Conservation (phyloP, 2,329 filamentous ascomycete genomes). For the Neocatenulostroma microsporum region DNA sequence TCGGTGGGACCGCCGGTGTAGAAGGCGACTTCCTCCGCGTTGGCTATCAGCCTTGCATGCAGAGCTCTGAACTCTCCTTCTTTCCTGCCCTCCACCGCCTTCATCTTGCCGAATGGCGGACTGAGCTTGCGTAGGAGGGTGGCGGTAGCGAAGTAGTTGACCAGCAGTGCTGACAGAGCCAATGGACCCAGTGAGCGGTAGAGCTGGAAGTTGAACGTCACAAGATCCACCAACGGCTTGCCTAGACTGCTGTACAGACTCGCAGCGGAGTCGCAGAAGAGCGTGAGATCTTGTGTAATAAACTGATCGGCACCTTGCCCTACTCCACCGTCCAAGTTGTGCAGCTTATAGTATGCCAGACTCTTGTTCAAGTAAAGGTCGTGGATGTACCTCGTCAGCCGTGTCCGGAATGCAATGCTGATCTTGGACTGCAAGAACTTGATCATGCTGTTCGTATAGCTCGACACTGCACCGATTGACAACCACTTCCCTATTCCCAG, state of each 20-base stretch:
- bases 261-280: conserved; percentile 89
- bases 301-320: conserved; percentile 91
- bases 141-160: conserved; percentile 91
- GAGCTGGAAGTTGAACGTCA: conserved; percentile 96
- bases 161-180: conserved; percentile 74
- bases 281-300: conserved; percentile 91
- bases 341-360: conserved; percentile 91
- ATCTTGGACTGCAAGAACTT: conserved; percentile 97
- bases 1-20: conserved; percentile 95
- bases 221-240: conserved; percentile 95
- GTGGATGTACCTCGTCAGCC: conserved; percentile 92
- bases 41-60: conserved; percentile 86
- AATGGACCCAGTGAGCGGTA: conserved; percentile 85
- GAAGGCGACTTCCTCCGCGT: conserved; percentile 95
- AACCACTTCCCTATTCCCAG: conserved; percentile 93
- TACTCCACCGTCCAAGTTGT: conserved; percentile 86
- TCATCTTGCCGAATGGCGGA: conserved; percentile 92
- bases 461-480: conserved; percentile 83
- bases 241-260: conserved; percentile 91
- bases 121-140: conserved; percentile 81
- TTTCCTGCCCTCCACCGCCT: conserved; percentile 88
- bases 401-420: conserved; percentile 92
- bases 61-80: conserved; percentile 92
- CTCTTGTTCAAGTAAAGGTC: conserved; percentile 93
- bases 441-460: conserved; percentile 98